Evolutionary conservation across 768 basidiomycete genomes (phyloP).

Genomic region (Collybia mongolica): DNA sequence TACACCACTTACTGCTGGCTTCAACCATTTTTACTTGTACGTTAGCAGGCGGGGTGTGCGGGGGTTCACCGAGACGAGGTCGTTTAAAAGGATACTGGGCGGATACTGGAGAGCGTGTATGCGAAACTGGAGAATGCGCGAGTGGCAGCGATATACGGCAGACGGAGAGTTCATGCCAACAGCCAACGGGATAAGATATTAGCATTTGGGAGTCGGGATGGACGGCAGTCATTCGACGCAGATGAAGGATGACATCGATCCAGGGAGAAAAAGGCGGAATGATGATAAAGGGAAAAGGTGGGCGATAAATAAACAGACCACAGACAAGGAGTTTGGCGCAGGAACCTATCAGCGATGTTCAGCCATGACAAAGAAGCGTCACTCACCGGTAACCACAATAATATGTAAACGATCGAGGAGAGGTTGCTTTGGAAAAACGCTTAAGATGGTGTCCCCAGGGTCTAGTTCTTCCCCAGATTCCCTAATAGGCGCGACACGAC

Average conservation of each 20-base stretch:
- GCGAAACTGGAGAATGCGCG: background rate
- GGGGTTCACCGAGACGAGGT: background rate
- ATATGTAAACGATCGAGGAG: too few species aligned
- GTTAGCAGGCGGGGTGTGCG: conserved; percentile 3
- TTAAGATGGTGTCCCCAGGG: too few species aligned
- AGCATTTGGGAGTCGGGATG: background rate
- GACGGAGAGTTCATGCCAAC: background rate
- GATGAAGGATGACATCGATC: background rate
- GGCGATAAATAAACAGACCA: too few species aligned
- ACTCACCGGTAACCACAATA: conserved; percentile 12
- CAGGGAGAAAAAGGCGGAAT: background rate
- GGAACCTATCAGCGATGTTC: conserved; percentile 6
- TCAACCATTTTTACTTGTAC: background rate
- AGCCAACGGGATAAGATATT: background rate
- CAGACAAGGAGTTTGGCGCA: conserved; percentile 4
- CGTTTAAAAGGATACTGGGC: conserved; percentile 2
- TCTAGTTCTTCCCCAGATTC: conserved; percentile 8
- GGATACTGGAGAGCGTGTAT: background rate
- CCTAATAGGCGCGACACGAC: conserved; percentile 7
- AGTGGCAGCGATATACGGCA: background rate
- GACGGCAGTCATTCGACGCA: background rate
- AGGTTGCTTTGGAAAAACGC: too few species aligned
- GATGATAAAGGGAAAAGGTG: conserved; percentile 4
- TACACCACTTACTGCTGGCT: conserved; percentile 9
- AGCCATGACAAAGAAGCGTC: conserved; percentile 6